Base-by-base conservation (phyloP, 139 green algal species). In the Tetradesmus obliquus region DNA sequence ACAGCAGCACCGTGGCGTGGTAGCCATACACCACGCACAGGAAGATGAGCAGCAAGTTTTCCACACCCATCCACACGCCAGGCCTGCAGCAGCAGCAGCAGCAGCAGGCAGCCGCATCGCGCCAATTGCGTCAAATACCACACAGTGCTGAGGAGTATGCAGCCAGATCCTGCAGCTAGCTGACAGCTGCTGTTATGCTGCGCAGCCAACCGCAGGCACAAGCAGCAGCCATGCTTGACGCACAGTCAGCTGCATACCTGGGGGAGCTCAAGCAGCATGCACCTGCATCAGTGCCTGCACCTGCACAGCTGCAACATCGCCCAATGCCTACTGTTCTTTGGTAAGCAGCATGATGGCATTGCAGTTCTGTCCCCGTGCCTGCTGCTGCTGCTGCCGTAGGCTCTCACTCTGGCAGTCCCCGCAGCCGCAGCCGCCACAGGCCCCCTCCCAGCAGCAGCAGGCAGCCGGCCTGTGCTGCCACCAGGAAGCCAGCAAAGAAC, bases 401-500 rank as follows among this genome's bases (percentile, higher is more conserved):
- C 4, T 24, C 89, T 58, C 66, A 89, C 82, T 2, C 13, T 22
- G 22, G 62, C 58, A 88, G 45, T 54, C 66, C 79, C 15, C 62
- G 19, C 71, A 55, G 10, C 22, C 86, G 69, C 54, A 95, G 92
- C 2, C 92, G 86, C 91, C 91, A 95, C 3, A 87, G 60, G 55
- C 82, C 74, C 55, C 93, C 91, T 15, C 88, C 82, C 0, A 92
- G 8, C 72, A 90, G 54, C 8, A 94, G 62, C 0, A 66, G 79
- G 13, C 45, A 86, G 20, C 82, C 93, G 0, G 93, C 20, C 92
- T 95, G 91, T 9, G 79, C 87, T 45, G 76, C 79, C 13, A 95
- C 86, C n/a, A 97, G 90, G 24, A 97, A 96, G 1, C 69, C 86
- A 0, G 95, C 93, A 94, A 98, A 98, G 89, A 96, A 98, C 24